A percentile compares a stretch with the other conserved stretches of the same genome.
Conservation (phyloP, 2,329 filamentous ascomycete species). For the Dothideomycetidae sp. region DNA sequence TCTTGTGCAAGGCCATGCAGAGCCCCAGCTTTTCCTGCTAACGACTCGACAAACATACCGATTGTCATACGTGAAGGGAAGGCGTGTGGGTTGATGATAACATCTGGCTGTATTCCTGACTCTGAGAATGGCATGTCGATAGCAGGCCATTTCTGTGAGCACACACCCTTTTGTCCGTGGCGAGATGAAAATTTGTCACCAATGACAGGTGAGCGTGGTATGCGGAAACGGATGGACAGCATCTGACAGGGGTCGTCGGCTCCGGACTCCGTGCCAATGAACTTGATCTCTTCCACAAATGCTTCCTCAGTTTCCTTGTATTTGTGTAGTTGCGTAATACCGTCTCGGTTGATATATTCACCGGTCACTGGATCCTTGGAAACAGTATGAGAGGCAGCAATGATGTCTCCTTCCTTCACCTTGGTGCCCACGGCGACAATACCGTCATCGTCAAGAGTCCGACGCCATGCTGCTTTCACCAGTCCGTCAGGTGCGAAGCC, state of each 20-base stretch:
- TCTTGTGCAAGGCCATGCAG: slow-evolving; percentile 94
- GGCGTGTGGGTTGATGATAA: slow-evolving; percentile 98
- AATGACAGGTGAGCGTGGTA: slow-evolving; percentile 81
- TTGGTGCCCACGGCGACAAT: slow-evolving; percentile 66
- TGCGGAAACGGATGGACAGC: slow-evolving; percentile 81
- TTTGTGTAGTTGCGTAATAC: slow-evolving; percentile 72
- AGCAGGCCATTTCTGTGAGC: slow-evolving; percentile 87
- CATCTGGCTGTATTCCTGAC: slow-evolving; percentile 87
- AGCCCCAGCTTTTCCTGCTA: slow-evolving; percentile 87
- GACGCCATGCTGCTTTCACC: slow-evolving; percentile 55
- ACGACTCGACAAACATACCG: slow-evolving; percentile 95
- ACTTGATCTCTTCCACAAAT: slow-evolving; percentile 82
- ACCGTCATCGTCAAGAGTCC: slow-evolving; percentile 73
- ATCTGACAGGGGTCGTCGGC: slow-evolving; percentile 74
- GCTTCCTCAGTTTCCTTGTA: slow-evolving; percentile 87
- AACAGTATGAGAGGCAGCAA: slow-evolving; percentile 84
- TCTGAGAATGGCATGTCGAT: slow-evolving; percentile 95
- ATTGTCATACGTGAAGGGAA: slow-evolving; percentile 99
- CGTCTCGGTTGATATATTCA: slow-evolving; percentile 71
- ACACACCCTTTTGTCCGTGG: slow-evolving; percentile 96
- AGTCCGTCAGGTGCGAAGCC: slow-evolving; percentile 72
- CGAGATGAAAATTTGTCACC: slow-evolving; percentile 98
- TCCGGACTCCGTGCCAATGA: slow-evolving; percentile 76
- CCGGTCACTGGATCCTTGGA: slow-evolving; percentile 57
- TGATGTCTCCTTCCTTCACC: slow-evolving; percentile 65